Conservation (phyloP, 192 early-diverging fungal genomes). For the Coemansia sp. region DNA sequence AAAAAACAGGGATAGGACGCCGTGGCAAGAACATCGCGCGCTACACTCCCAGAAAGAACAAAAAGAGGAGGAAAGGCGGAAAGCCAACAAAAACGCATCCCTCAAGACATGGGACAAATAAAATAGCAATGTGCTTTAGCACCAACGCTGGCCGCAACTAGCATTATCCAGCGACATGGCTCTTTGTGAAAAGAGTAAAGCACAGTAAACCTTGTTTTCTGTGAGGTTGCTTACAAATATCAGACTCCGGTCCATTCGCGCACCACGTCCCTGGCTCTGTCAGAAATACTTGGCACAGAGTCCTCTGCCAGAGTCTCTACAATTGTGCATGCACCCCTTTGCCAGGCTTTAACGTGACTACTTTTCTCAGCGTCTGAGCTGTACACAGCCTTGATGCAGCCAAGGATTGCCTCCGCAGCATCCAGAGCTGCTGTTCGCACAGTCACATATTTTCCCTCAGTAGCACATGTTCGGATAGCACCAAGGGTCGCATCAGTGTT, state of each 20-base stretch:
- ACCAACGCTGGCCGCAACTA: neutral
- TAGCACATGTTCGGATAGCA: conserved; percentile 53
- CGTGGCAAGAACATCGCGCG: too few species aligned
- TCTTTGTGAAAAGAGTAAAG: too few species aligned
- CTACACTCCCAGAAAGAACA: neutral
- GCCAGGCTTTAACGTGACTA: conserved; percentile 7
- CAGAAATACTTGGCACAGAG: conserved; percentile 56
- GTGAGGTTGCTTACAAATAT: neutral
- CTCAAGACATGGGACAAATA: neutral
- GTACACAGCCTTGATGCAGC: conserved; percentile 7
- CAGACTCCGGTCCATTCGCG: neutral
- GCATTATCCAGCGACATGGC: neutral
- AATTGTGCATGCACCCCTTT: conserved; percentile 5
- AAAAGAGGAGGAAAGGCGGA: neutral
- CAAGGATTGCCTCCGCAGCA: conserved; percentile 36
- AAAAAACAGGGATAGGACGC: neutral
- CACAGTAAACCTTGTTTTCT: too few species aligned
- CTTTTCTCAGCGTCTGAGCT: neutral
- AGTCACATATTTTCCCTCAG: conserved; percentile 66
- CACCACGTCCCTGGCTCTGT: conserved; percentile 44
- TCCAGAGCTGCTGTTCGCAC: conserved; percentile 63
- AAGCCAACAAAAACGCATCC: neutral
- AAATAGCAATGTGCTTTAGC: neutral
- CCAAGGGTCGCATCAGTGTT: conserved; percentile 37
- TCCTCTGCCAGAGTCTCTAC: conserved; percentile 41